Conservation (phyloP, 2,329 filamentous ascomycete species). For the Exophiala spinifera region DNA sequence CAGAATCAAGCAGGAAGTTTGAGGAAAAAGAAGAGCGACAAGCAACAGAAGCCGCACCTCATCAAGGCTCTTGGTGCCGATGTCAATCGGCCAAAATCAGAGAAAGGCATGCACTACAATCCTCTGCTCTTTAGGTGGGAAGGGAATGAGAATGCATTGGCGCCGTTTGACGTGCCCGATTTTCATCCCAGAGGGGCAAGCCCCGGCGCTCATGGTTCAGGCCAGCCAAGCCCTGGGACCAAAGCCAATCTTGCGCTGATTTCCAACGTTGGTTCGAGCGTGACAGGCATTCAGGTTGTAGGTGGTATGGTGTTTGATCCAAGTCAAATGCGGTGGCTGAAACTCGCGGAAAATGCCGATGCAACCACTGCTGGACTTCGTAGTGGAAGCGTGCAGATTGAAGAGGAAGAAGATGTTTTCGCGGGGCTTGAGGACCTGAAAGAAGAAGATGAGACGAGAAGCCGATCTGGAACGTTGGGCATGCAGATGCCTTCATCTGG, state of each 20-base stretch:
- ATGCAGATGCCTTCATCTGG: conserved; percentile 7
- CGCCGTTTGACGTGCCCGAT: conserved; percentile 68
- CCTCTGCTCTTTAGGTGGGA: conserved; percentile 85
- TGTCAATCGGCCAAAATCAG: conserved; percentile 75
- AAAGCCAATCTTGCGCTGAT: conserved; percentile 64
- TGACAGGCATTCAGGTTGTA: conserved; percentile 80
- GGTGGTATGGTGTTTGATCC: conserved; percentile 99
- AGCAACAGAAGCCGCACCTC: conserved; percentile 73
- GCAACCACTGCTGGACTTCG: conserved; percentile 21
- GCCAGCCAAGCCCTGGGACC: conserved; percentile 22
- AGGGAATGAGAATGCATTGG: conserved; percentile 84
- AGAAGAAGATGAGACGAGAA: conserved; percentile 51
- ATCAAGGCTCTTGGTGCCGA: conserved; percentile 77
- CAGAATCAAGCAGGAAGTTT: conserved; percentile 30
- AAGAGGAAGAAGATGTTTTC: conserved; percentile 91
- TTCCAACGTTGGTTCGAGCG: conserved; percentile 78
- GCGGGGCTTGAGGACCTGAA: conserved; percentile 91
- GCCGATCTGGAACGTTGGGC: conserved; percentile 24
- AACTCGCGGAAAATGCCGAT: conserved; percentile 52
- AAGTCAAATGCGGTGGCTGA: conserved; percentile 95
- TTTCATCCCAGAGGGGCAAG: conserved; percentile 25
- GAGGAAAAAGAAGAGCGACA: conserved; percentile 47
- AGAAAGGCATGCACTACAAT: conserved; percentile 97
- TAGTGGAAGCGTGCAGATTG: conserved; percentile 57
- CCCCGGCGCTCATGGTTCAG: conserved; percentile 13